Base-by-base conservation (phyloP, 352 stramenopile genomes). In the Blastocystis sp. region DNA sequence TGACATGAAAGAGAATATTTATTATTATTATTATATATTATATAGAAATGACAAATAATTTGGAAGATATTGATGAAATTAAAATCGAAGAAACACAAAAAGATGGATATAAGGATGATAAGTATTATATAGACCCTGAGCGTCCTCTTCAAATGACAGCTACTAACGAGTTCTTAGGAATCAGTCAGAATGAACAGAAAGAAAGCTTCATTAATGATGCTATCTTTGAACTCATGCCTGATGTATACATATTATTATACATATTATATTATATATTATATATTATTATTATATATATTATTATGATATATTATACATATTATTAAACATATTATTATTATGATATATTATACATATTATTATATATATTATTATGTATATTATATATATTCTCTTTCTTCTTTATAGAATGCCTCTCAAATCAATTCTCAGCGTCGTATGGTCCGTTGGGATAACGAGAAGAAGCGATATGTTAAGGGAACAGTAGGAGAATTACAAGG, bases 371-470 rank as follows among this genome's bases (percentile, higher is more conserved):
- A n/a, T n/a, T n/a, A n/a, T n/a, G n/a, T n/a, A n/a, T n/a, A n/a
- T n/a, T n/a, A n/a, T n/a, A n/a, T n/a, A n/a, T n/a, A n/a, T n/a
- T n/a, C n/a, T n/a, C n/a, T n/a, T n/a, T n/a, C n/a, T n/a, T n/a
- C n/a, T n/a, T n/a, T n/a, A n/a, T n/a, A n/a, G n/a, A n/a, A 55
- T 57, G 87, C 88, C n/a, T 77, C 89, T 25, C 82, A 93, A 58
- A 80, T 96, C 72, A 88, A 93, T 58, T 91, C 92, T 69, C 93
- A 93, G 68, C 81, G 91, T n/a, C 76, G 84, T 19, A 89, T 96
- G 70, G 77, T 95, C 68, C 81, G 94, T 71, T 98, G 90, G 91
- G 91, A 98, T 72, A 85, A 84, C 39, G 84, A 86, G 48, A 96
- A 96, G 73, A 90, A 91, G 69, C 90, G 91, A 67, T 94, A 86